These are phyloP conservation scores for Penicillium roqueforti DNA, from an alignment of 495 filamentous ascomycete species.

Conservation along the genomic window DNA sequence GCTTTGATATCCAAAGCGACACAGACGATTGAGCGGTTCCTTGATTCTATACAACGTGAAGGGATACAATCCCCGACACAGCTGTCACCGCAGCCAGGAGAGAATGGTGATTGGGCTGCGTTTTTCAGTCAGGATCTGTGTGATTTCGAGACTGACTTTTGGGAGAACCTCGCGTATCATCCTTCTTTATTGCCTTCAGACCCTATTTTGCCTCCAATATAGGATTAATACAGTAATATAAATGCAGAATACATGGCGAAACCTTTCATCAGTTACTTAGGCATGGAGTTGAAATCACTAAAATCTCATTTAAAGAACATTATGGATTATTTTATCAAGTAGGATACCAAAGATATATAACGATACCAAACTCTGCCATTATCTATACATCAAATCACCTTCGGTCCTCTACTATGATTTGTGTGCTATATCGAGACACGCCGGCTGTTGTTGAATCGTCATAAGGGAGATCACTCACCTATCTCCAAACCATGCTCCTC, in stretches of 20 bases:
- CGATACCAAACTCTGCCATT: neutral
- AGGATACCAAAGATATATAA: neutral
- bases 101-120: constrained; percentile 26
- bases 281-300: too few species aligned
- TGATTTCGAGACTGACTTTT: constrained; percentile 32
- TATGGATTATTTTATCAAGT: too few species aligned
- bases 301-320: too few species aligned
- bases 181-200: constrained; percentile 26
- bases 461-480: neutral
- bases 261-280: too few species aligned
- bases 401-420: neutral
- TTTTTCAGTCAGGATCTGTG: constrained; percentile 31
- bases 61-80: constrained; percentile 6
- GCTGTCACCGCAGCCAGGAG: constrained; percentile 6
- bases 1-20: constrained; percentile 29
- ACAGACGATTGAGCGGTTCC: constrained; percentile 29
- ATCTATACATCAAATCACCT: neutral
- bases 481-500: neutral
- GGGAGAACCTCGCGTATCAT: constrained; percentile 33
- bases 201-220: constrained; percentile 17
- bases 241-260: neutral
- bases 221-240: neutral
- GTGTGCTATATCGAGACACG: neutral
- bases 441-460: neutral
- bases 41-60: constrained; percentile 30